A percentile compares a stretch with the other conserved stretches of the same genome.
phyloP scores from a whole-genome alignment of 192 early-diverging fungal species.

The Kickxella alabastrina region DNA sequence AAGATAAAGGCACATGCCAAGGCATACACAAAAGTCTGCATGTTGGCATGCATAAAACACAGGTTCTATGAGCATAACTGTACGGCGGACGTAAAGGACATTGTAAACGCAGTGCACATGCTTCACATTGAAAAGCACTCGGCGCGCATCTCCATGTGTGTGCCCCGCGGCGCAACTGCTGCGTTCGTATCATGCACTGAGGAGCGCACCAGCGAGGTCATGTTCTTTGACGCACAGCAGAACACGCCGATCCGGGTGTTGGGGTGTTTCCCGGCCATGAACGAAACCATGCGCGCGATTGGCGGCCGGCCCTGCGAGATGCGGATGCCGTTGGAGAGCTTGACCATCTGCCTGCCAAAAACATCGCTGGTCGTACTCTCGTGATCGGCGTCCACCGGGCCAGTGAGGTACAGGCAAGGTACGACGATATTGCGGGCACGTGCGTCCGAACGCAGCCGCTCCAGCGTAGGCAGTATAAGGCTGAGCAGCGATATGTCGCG shows the following conservation, averaged over 20 bases:
- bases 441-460: slow-evolving; percentile 26
- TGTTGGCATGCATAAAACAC: too few relatives aligned
- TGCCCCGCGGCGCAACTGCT: slow-evolving; percentile 42
- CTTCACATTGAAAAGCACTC: slow-evolving; percentile 43
- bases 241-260: slow-evolving; percentile 43
- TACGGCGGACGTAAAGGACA: too few relatives aligned
- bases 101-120: too few relatives aligned
- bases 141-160: slow-evolving; percentile 44
- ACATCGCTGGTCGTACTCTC: slow-evolving; percentile 35
- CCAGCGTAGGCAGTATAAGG: slow-evolving; percentile 23
- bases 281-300: slow-evolving; percentile 35
- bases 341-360: slow-evolving; percentile 45
- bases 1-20: too few relatives aligned
- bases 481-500: slow-evolving; percentile 38
- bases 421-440: slow-evolving; percentile 42
- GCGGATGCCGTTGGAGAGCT: slow-evolving; percentile 46
- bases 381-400: slow-evolving; percentile 26
- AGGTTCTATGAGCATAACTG: too few relatives aligned
- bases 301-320: slow-evolving; percentile 41
- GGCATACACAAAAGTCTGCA: too few relatives aligned
- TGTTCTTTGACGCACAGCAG: slow-evolving; percentile 38
- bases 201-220: slow-evolving; percentile 39
- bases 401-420: slow-evolving; percentile 44
- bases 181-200: slow-evolving; percentile 45
- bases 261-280: slow-evolving; percentile 44